Evolutionary conservation across 1,284 basidiomycete species (phyloP).

Genomic region (Ustilago lituana): DNA sequence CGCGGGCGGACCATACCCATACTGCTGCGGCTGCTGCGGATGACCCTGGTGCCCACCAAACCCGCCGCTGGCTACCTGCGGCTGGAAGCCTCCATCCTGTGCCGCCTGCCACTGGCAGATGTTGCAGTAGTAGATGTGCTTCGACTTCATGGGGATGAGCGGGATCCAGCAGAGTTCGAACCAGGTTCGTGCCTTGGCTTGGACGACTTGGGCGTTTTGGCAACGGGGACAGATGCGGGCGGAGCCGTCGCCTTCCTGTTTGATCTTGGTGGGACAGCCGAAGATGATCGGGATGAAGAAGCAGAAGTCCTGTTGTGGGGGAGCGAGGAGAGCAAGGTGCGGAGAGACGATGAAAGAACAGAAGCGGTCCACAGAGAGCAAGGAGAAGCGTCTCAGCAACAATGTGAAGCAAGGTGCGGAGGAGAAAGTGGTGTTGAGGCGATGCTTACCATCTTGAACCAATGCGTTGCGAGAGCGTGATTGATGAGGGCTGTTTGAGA

Average conservation of each 20-base stretch:
- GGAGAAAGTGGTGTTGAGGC: too few species aligned
- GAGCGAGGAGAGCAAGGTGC: neutral
- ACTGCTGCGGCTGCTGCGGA: slow-evolving; percentile 43
- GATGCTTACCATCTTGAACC: too few species aligned
- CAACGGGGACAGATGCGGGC: slow-evolving; percentile 65
- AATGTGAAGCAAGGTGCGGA: too few species aligned
- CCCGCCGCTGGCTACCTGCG: slow-evolving; percentile 43
- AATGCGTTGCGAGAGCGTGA: too few species aligned
- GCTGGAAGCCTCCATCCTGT: slow-evolving; percentile 58
- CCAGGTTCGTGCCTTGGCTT: slow-evolving; percentile 61
- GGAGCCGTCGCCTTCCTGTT: slow-evolving; percentile 60
- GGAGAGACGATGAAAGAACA: too few species aligned
- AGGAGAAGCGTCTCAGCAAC: too few species aligned
- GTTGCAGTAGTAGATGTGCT: slow-evolving; percentile 62
- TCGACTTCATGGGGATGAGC: slow-evolving; percentile 55
- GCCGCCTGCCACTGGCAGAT: slow-evolving; percentile 64
- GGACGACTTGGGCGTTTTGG: slow-evolving; percentile 64
- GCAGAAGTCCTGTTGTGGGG: slow-evolving; percentile 48
- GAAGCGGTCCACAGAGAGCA: too few species aligned
- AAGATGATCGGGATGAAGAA: slow-evolving; percentile 63
- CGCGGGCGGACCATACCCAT: slow-evolving; percentile 48
- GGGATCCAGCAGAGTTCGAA: slow-evolving; percentile 67
- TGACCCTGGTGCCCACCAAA: slow-evolving; percentile 37
- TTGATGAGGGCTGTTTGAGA: too few species aligned
- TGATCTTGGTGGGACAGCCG: slow-evolving; percentile 64